Evolutionary conservation across 176 grass and related monocot species (phyloP).

Genomic region (Bothriochloa decipiens): DNA sequence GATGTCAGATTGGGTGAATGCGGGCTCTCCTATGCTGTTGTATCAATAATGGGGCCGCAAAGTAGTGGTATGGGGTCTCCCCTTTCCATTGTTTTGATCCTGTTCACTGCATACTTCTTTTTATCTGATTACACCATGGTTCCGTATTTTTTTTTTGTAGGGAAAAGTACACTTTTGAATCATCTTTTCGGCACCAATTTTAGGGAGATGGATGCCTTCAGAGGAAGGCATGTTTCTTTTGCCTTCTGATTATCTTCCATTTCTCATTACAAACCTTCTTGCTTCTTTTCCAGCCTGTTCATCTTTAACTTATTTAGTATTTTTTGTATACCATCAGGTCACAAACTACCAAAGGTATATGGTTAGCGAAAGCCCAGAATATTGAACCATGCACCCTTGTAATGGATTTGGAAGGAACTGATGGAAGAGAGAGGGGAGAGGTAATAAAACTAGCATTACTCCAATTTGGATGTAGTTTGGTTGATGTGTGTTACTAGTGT

Average conservation of each 20-base stretch:
- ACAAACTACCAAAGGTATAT: slow-evolving; percentile 98
- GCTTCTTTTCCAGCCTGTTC: neutral
- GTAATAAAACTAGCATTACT: slow-evolving; percentile 48
- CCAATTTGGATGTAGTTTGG: slow-evolving; percentile 10
- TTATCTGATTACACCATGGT: neutral
- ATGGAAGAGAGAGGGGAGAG: slow-evolving; percentile 99
- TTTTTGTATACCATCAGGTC: slow-evolving; percentile 62
- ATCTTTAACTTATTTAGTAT: slow-evolving; percentile 28
- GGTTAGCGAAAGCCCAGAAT: slow-evolving; percentile 72
- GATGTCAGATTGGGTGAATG: slow-evolving; percentile 73
- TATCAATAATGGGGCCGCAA: slow-evolving; percentile 98
- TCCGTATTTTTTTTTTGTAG: slow-evolving; percentile 45
- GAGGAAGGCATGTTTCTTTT: slow-evolving; percentile 71
- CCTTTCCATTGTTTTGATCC: slow-evolving; percentile 11
- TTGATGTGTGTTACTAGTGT: slow-evolving; percentile 4
- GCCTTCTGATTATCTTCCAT: slow-evolving; percentile 20
- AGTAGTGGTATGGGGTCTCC: slow-evolving; percentile 82
- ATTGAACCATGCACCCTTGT: slow-evolving; percentile 93
- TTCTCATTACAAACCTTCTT: slow-evolving; percentile 1
- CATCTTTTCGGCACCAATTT: slow-evolving; percentile 92
- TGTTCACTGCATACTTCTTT: slow-evolving; percentile 15
- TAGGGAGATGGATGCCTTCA: slow-evolving; percentile 98
- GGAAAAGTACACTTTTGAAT: slow-evolving; percentile 99
- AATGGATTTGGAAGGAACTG: slow-evolving; percentile 99
- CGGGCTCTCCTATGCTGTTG: slow-evolving; percentile 93